Conservation (phyloP, 257 asterid species). For the Vinca minor region DNA sequence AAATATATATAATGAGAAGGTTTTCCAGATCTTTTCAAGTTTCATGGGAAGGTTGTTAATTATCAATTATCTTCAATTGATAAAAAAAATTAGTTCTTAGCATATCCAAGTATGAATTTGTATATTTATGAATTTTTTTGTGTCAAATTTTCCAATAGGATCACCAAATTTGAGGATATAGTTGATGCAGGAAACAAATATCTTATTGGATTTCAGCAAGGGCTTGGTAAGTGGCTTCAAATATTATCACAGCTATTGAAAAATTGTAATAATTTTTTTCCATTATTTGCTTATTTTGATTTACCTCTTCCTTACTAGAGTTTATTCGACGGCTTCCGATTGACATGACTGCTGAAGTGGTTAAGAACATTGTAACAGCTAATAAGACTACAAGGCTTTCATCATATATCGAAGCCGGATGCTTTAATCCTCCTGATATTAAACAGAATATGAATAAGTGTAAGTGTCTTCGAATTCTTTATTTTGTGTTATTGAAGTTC, state of each 20-base stretch:
- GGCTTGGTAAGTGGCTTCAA: constrained; percentile 42
- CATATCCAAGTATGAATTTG: not conserved
- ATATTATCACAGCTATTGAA: not conserved
- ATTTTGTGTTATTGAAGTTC: not conserved
- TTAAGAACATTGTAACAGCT: constrained; percentile 40
- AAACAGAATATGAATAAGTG: constrained; percentile 53
- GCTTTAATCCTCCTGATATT: constrained; percentile 36
- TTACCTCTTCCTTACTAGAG: constrained; percentile 26
- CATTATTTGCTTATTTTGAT: not conserved
- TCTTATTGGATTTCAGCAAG: constrained; percentile 58
- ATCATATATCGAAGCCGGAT: constrained; percentile 63
- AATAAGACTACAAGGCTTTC: constrained; percentile 50
- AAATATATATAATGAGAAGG: constrained; percentile 18
- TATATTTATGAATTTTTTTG: not conserved
- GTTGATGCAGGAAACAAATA: constrained; percentile 41
- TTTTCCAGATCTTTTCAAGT: constrained; percentile 33
- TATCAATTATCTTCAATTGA: not conserved
- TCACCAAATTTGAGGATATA: constrained; percentile 56
- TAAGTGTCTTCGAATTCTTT: constrained; percentile 26
- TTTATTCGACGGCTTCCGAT: constrained; percentile 41
- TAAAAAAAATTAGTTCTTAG: not conserved
- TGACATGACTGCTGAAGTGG: constrained; percentile 34
- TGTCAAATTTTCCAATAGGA: constrained; percentile 28
- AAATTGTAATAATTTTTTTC: not conserved
- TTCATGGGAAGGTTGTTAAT: constrained; percentile 54